Conservation (phyloP, 805 yeast species). For the Candida peoriensis region DNA sequence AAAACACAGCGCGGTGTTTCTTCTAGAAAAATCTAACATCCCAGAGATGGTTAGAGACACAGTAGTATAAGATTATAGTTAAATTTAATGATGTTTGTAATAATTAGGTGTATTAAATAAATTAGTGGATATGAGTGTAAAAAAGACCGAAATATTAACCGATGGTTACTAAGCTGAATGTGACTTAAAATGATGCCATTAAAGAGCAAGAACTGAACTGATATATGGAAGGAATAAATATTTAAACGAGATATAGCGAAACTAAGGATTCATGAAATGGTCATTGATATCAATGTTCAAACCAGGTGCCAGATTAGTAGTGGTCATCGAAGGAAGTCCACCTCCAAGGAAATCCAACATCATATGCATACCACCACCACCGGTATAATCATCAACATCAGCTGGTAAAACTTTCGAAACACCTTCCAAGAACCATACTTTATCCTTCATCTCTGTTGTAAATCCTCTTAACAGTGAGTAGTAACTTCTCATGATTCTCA, state of each 20-base stretch:
- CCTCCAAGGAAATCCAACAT: constrained; percentile 86
- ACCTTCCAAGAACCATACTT: constrained; percentile 92
- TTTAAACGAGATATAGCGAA: no score
- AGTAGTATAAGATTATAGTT: no score
- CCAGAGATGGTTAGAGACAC: no score
- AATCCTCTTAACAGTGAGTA: constrained; percentile 76
- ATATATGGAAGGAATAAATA: no score
- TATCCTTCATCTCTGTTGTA: constrained; percentile 81
- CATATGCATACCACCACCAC: constrained; percentile 91
- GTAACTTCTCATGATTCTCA: constrained; percentile 87
- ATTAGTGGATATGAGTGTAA: no score
- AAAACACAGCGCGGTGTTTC: not conserved
- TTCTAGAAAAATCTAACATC: constrained; percentile 5
- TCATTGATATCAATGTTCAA: constrained; percentile 25
- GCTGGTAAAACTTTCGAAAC: constrained; percentile 84
- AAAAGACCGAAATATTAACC: no score
- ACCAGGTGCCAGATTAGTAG: constrained; percentile 30
- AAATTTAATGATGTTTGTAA: no score
- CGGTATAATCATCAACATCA: constrained; percentile 86
- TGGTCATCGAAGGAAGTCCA: constrained; percentile 43
- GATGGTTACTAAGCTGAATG: no score
- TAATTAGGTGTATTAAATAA: no score
- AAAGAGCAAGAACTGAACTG: no score
- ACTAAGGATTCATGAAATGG: constrained; percentile 24
- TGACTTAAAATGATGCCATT: no score